These are phyloP conservation scores for Kazachstania kunashirensis DNA, from an alignment of 805 yeast genomes.

Conservation along the genomic window DNA sequence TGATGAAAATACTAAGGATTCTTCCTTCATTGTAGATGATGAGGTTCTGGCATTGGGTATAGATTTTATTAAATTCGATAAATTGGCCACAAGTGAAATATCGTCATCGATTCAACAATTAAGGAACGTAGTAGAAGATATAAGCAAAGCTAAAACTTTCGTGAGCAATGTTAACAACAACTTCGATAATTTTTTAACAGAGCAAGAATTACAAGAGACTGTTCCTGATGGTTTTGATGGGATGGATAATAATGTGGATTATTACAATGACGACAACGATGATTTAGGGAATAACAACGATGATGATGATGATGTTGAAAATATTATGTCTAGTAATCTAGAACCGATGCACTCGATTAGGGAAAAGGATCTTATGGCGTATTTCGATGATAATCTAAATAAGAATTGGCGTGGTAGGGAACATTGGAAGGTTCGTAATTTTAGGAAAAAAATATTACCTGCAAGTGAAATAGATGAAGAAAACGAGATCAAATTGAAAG, in stretches of 20 bases:
- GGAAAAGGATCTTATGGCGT: constrained; percentile 63
- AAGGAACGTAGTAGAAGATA: constrained; percentile 47
- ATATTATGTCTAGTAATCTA: background rate
- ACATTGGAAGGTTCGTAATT: constrained; percentile 74
- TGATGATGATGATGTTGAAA: constrained; percentile 15
- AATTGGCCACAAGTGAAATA: constrained; percentile 32
- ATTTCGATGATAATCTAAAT: constrained; percentile 65
- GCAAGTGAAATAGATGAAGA: background rate
- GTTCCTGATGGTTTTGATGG: constrained; percentile 18
- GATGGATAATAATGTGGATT: constrained; percentile 8
- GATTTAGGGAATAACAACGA: constrained; percentile 11
- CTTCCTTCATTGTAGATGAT: constrained; percentile 16
- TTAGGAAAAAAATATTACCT: constrained; percentile 32
- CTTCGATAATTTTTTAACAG: constrained; percentile 23
- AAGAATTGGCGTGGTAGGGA: constrained; percentile 85
- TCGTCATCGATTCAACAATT: constrained; percentile 67
- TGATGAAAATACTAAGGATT: constrained; percentile 4
- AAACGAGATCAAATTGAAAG: background rate
- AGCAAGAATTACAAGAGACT: constrained; percentile 24
- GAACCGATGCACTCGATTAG: constrained; percentile 23
- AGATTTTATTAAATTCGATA: constrained; percentile 25
- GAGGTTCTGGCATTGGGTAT: constrained; percentile 29
- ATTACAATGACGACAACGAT: background rate
- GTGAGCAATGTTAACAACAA: constrained; percentile 34
- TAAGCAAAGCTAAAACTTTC: constrained; percentile 40